Base-by-base conservation (phyloP, 2,329 filamentous ascomycete genomes). In the Talaromyces marneffei region DNA sequence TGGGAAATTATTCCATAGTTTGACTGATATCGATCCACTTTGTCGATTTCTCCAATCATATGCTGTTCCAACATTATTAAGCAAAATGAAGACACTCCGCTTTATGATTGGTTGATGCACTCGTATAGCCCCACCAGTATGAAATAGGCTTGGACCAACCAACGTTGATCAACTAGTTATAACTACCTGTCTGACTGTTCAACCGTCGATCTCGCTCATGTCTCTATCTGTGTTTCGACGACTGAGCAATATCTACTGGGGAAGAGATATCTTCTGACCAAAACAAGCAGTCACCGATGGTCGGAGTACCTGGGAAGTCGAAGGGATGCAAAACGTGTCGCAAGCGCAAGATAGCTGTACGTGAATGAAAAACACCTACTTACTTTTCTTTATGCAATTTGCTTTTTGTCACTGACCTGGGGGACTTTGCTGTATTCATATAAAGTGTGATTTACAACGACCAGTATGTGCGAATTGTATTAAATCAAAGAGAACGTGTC, bases 391-490 rank as follows among this genome's bases (percentile, higher is more conserved):
- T 18, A 35, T 23, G 2, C 48, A 35, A 16, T 2, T 33, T 33
- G 12, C 48, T n/a, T 52, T 8, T 29, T 52, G n/a, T 33, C 29
- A 44, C 39, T 56, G 46, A 61, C 16, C 5, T 35, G 1, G 20
- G 40, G 29, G 20, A 18, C 20, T 18, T 35, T 42, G 33, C 18
- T 46, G 44, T 29, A 18, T n/a, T 5, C 18, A 25, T 10, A 23
- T 33, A 6, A 68, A 73, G 71, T 74, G 71, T 63, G 70, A 69
- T 37, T 66, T 71, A 18, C 62, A 70, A 63, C 65, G 63, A 44
- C 71, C 71, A 12, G 42, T 40, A 10, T 74, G 71, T 64, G 58
- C 61, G 12, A 69, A 72, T 62, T 74, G 71, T 46, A 65, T 67
- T 23, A 67, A 67, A 53, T 72, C 71, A 9, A 69, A 68, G 12